Conservation (phyloP, 1,284 basidiomycete species). For the Apiotrichum gracile region DNA sequence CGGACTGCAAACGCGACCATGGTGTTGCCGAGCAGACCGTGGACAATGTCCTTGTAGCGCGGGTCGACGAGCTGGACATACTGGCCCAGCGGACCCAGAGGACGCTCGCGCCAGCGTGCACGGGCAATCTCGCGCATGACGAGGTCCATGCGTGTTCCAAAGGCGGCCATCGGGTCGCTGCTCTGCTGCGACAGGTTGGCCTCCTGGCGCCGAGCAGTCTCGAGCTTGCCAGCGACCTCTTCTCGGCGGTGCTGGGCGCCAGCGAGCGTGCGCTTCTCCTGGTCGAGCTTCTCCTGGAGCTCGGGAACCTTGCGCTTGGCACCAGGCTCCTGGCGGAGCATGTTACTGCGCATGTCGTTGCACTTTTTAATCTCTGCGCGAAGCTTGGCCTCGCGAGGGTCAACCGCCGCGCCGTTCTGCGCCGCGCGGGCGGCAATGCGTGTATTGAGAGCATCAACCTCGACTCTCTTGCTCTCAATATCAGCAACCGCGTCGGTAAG, state of each 20-base stretch:
- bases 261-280: background rate
- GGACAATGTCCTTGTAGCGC: constrained; percentile 63
- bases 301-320: background rate
- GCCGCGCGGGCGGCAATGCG: constrained; percentile 16
- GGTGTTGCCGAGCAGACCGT: constrained; percentile 57
- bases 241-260: background rate
- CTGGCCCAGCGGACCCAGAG: constrained; percentile 80
- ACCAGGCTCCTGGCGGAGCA: constrained; percentile 15
- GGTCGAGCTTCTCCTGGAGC: background rate
- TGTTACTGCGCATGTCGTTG: constrained; percentile 51
- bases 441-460: constrained; percentile 32
- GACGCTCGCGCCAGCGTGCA: constrained; percentile 61
- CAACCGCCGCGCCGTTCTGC: background rate
- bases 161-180: constrained; percentile 54
- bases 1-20: constrained; percentile 76
- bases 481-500: too few relatives aligned
- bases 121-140: constrained; percentile 57
- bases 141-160: constrained; percentile 32
- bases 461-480: constrained; percentile 50
- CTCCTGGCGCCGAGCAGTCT: background rate
- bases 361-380: constrained; percentile 34
- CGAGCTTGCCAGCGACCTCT: background rate
- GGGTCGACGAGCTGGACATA: constrained; percentile 68
- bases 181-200: background rate
- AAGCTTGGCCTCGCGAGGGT: constrained; percentile 16